phyloP scores from a whole-genome alignment of 148 eudicot species.

The Diospyros kaki region DNA sequence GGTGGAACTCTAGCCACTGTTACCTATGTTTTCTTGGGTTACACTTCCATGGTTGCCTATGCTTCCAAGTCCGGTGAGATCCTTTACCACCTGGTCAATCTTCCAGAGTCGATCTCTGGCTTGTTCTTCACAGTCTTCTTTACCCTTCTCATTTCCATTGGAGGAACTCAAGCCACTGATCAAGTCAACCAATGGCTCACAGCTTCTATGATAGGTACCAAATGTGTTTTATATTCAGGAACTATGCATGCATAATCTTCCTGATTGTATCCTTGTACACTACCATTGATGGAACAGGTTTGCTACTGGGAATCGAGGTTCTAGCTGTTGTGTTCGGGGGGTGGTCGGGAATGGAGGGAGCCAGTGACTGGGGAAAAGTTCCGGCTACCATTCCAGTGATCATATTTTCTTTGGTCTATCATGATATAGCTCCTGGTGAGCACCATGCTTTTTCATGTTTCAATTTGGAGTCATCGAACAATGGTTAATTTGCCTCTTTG shows the following conservation, averaged over 20 bases:
- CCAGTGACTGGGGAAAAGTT: slow-evolving; percentile 48
- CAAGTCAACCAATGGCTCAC: slow-evolving; percentile 62
- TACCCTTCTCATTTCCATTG: slow-evolving; percentile 32
- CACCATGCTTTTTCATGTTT: neutral
- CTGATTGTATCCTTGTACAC: neutral
- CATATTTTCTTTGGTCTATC: slow-evolving; percentile 61
- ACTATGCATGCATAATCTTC: neutral
- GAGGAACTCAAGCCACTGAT: slow-evolving; percentile 53
- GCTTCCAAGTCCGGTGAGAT: slow-evolving; percentile 64
- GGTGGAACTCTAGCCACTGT: slow-evolving; percentile 43
- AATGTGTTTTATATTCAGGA: too few relatives aligned
- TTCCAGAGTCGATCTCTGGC: slow-evolving; percentile 46
- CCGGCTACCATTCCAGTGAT: slow-evolving; percentile 55
- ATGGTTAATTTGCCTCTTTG: neutral
- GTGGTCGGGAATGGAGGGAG: slow-evolving; percentile 41
- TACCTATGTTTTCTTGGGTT: slow-evolving; percentile 54
- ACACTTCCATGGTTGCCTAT: slow-evolving; percentile 55
- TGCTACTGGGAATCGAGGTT: slow-evolving; percentile 42
- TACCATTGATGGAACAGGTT: slow-evolving; percentile 27
- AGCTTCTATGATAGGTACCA: slow-evolving; percentile 48
- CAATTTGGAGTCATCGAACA: neutral
- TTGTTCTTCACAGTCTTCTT: slow-evolving; percentile 41
- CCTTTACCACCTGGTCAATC: slow-evolving; percentile 32
- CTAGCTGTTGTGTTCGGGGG: slow-evolving; percentile 33
- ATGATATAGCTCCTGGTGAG: slow-evolving; percentile 57